Percentiles rank a stretch among this genome's conserved stretches.
Evolutionary conservation across 306 rosid species (phyloP).

Genomic region (Gleditsia sinensis): DNA sequence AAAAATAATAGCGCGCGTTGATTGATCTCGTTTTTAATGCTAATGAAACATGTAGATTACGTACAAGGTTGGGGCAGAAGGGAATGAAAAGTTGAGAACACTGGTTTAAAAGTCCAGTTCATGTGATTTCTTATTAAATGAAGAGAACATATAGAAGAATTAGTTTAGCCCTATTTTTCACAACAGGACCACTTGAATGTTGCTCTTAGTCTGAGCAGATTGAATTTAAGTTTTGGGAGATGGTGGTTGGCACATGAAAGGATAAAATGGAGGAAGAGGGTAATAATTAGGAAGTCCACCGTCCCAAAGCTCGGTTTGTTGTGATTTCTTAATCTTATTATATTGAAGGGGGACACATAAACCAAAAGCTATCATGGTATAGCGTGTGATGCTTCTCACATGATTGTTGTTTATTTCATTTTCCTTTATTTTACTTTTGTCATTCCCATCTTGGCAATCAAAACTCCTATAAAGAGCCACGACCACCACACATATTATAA

Average conservation of each 20-base stretch:
- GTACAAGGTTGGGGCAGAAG: too few relatives aligned
- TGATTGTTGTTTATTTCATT: slow-evolving; percentile 30
- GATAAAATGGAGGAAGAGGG: slow-evolving; percentile 37
- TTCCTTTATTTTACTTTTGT: slow-evolving; percentile 6
- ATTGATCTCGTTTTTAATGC: too few relatives aligned
- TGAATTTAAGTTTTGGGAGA: background rate
- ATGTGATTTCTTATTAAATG: too few relatives aligned
- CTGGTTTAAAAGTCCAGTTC: too few relatives aligned
- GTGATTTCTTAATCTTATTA: slow-evolving; percentile 60
- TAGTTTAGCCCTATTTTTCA: background rate
- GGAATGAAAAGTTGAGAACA: background rate
- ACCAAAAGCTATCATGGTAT: slow-evolving; percentile 53
- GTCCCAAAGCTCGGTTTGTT: slow-evolving; percentile 44
- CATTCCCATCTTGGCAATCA: slow-evolving; percentile 26
- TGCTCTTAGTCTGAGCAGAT: background rate
- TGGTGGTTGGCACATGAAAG: slow-evolving; percentile 35
- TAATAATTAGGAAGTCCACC: slow-evolving; percentile 55
- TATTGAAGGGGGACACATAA: slow-evolving; percentile 56
- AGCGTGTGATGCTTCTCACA: slow-evolving; percentile 18
- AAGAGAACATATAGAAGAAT: background rate
- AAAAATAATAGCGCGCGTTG: too few relatives aligned
- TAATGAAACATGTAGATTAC: too few relatives aligned
- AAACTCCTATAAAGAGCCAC: slow-evolving; percentile 30
- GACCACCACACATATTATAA: background rate
- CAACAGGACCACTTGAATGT: slow-evolving; percentile 16